Evolutionary conservation across 192 early-diverging fungal species (phyloP).

Genomic region (Backusella australiensis): DNA sequence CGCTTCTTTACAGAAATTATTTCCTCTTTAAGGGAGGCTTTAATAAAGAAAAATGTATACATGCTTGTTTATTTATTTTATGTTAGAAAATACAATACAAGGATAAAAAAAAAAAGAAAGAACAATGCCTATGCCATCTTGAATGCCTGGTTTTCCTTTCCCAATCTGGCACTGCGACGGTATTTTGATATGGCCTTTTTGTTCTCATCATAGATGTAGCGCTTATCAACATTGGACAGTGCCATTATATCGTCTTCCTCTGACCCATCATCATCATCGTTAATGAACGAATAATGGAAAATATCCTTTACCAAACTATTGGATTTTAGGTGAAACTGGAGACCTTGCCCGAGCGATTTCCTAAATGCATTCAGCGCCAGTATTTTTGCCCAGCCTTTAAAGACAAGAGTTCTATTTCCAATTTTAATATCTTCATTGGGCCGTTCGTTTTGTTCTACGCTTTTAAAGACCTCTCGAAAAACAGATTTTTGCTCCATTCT

Average conservation of each 20-base stretch:
- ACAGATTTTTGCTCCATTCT: constrained; percentile 54
- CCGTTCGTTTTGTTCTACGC: constrained; percentile 52
- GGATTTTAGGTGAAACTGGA: constrained; percentile 24
- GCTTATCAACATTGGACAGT: constrained; percentile 12
- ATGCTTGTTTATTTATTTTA: not conserved
- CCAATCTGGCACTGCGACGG: not conserved
- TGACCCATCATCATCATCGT: not conserved
- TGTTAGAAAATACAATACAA: not conserved
- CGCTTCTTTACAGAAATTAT: no score
- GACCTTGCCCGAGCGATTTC: constrained; percentile 17
- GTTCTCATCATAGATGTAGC: constrained; percentile 5
- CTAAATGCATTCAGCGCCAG: constrained; percentile 19
- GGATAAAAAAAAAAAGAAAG: no score
- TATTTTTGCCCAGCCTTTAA: constrained; percentile 53
- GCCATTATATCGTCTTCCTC: not conserved
- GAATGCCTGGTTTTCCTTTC: not conserved
- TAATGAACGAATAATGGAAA: constrained; percentile 3
- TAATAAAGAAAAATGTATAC: not conserved
- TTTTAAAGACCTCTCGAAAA: constrained; percentile 63
- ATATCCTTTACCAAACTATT: constrained; percentile 11
- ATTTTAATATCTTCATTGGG: constrained; percentile 55
- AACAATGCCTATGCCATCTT: not conserved
- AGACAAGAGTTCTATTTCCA: constrained; percentile 41
- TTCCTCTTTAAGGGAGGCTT: no score
- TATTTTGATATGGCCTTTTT: constrained; percentile 10